phyloP scores from a whole-genome alignment of 352 stramenopile species.

The Globisporangium orthogonon region DNA sequence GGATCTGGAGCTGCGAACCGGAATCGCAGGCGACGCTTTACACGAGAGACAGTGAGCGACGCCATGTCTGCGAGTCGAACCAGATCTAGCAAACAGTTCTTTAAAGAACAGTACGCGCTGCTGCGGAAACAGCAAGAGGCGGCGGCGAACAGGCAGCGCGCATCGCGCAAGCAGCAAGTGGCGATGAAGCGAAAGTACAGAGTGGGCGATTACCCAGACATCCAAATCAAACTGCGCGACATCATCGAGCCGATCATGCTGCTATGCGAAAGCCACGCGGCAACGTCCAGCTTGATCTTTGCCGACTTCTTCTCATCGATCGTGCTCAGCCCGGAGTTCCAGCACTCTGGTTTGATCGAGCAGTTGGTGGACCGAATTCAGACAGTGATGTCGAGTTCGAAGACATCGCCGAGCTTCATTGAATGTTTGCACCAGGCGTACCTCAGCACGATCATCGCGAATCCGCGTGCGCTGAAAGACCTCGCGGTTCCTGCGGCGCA shows the following conservation, averaged over 20 bases:
- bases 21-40: slow-evolving; percentile 19
- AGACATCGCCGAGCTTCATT: slow-evolving; percentile 17
- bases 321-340: slow-evolving; percentile 27
- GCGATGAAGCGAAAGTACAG: slow-evolving; percentile 66
- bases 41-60: slow-evolving; percentile 12
- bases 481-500: slow-evolving; percentile 29
- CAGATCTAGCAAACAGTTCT: slow-evolving; percentile 37
- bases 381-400: slow-evolving; percentile 7
- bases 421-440: slow-evolving; percentile 40
- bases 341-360: slow-evolving; percentile 1
- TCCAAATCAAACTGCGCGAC: slow-evolving; percentile 67
- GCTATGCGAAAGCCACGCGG: slow-evolving; percentile 43
- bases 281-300: slow-evolving; percentile 41
- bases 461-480: slow-evolving; percentile 19
- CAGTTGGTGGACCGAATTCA: slow-evolving; percentile 6
- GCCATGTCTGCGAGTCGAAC: background rate
- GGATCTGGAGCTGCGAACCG: background rate
- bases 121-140: slow-evolving; percentile 52
- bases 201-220: slow-evolving; percentile 68
- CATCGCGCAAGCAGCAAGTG: slow-evolving; percentile 44
- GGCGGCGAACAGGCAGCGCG: slow-evolving; percentile 34
- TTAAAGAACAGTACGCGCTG: slow-evolving; percentile 54
- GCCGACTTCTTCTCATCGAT: slow-evolving; percentile 36
- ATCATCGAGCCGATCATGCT: slow-evolving; percentile 60
- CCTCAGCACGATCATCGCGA: slow-evolving; percentile 31